A percentile compares a stretch with the other conserved stretches of the same genome.
These are phyloP conservation scores for Arabis alpina DNA, from an alignment of 345 rosid genomes.

Conservation along the genomic window DNA sequence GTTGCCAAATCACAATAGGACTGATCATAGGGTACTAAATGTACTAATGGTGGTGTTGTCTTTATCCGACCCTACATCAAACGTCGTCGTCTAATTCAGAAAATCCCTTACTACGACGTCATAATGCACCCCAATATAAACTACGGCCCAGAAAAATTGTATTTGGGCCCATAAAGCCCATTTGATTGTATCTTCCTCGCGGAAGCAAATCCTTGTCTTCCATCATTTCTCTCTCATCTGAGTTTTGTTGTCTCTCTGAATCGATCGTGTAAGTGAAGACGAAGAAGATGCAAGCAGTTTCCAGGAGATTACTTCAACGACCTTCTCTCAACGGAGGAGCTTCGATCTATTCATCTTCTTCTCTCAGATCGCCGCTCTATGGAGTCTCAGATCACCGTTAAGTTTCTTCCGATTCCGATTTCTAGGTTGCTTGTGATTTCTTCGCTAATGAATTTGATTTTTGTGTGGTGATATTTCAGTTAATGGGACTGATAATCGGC, in stretches of 20 bases:
- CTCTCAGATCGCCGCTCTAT: conserved; percentile 57
- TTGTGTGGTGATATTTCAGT: conserved; percentile 44
- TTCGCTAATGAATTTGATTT: too few relatives aligned
- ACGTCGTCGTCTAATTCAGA: too few relatives aligned
- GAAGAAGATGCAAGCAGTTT: conserved; percentile 71
- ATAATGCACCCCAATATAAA: too few relatives aligned
- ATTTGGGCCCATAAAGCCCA: conserved; percentile 7
- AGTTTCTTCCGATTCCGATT: conserved; percentile 18
- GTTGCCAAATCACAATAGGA: too few relatives aligned
- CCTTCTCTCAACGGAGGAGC: conserved; percentile 51
- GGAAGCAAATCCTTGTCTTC: background rate
- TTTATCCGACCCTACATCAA: too few relatives aligned
- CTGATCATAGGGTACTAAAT: too few relatives aligned
- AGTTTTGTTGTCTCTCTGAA: conserved; percentile 15
- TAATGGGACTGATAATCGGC: conserved; percentile 60
- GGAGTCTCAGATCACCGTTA: conserved; percentile 65
- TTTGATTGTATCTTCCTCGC: background rate
- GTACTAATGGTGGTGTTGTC: too few relatives aligned
- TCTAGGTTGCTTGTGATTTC: conserved; percentile 24
- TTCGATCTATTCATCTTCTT: conserved; percentile 44
- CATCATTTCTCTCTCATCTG: conserved; percentile 14
- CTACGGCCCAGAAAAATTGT: too few relatives aligned
- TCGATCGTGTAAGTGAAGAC: conserved; percentile 25
- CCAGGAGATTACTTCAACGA: conserved; percentile 66
- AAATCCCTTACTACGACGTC: too few relatives aligned